These are phyloP conservation scores for Cucurbita pepo DNA, from an alignment of 306 rosid genomes.

Conservation along the genomic window DNA sequence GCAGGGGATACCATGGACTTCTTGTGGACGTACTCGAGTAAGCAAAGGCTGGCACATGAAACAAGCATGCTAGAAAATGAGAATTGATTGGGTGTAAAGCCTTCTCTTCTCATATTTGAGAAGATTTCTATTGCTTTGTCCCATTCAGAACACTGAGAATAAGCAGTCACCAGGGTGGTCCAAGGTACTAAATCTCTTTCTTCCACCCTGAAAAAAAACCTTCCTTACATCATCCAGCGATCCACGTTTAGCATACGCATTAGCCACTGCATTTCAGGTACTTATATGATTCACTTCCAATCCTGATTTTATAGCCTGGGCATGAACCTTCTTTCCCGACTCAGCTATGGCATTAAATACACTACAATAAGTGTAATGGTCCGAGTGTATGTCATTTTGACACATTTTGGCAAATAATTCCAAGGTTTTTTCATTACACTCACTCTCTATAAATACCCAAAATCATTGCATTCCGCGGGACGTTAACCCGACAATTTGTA, in stretches of 20 bases:
- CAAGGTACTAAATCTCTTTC: constrained; percentile 69
- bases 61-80: constrained; percentile 52
- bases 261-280: constrained; percentile 40
- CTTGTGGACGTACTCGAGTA: constrained; percentile 29
- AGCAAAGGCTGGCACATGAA: constrained; percentile 46
- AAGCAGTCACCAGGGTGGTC: constrained; percentile 56
- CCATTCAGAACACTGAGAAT: constrained; percentile 46
- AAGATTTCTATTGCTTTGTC: constrained; percentile 46
- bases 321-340: constrained; percentile 27
- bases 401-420: constrained; percentile 40
- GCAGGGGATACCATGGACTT: constrained; percentile 46
- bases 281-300: constrained; percentile 21
- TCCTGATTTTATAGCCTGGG: constrained; percentile 36
- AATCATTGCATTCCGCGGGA: constrained; percentile 75
- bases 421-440: constrained; percentile 37
- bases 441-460: constrained; percentile 42
- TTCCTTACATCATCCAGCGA: constrained; percentile 40
- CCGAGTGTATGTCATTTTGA: constrained; percentile 22
- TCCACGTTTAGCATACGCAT: constrained; percentile 50
- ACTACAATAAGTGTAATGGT: constrained; percentile 52
- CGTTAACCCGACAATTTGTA: constrained; percentile 18
- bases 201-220: constrained; percentile 31
- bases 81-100: constrained; percentile 45
- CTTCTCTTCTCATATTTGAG: constrained; percentile 39
- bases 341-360: constrained; percentile 47